Conservation (phyloP, 2,329 filamentous ascomycete species). For the Fusarium austroafricanum region DNA sequence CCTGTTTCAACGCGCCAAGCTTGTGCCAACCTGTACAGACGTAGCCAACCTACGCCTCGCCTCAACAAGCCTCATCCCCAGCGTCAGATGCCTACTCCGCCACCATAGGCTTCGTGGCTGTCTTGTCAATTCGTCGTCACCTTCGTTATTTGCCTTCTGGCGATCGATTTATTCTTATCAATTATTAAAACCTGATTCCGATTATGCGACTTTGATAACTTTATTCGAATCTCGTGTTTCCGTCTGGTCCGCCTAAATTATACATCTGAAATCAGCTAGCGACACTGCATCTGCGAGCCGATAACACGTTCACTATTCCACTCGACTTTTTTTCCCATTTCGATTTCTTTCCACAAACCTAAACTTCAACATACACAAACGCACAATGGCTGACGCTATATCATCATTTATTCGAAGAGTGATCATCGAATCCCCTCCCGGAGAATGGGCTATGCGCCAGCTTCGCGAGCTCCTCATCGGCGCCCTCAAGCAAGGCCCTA, state of each 20-base stretch:
- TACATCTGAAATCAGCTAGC: conserved; percentile 16
- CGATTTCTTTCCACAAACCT: conserved; percentile 9
- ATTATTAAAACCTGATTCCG: conserved; percentile 22
- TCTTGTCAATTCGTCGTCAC: conserved; percentile 41
- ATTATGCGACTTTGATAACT: conserved; percentile 13
- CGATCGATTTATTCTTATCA: conserved; percentile 10
- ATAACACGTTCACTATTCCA: conserved; percentile 39
- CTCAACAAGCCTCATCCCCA: conserved; percentile 47
- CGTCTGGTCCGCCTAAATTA: conserved; percentile 5
- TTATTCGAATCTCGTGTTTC: background rate
- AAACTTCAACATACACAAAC: conserved; percentile 3
- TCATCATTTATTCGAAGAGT: conserved; percentile 68
- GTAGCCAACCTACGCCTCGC: conserved; percentile 29
- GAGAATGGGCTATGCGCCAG: conserved; percentile 86
- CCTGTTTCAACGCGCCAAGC: conserved; percentile 30
- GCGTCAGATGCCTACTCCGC: conserved; percentile 47
- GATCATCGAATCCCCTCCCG: conserved; percentile 87
- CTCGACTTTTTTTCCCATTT: conserved; percentile 21
- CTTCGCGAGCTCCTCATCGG: conserved; percentile 88
- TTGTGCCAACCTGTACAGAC: conserved; percentile 4
- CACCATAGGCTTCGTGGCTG: conserved; percentile 46
- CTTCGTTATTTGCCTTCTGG: conserved; percentile 35
- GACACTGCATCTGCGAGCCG: conserved; percentile 5
- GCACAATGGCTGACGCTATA: conserved; percentile 65
- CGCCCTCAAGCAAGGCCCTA: conserved; percentile 87